phyloP scores from a whole-genome alignment of 1,284 basidiomycete species.

The Ganoderma lucidum region DNA sequence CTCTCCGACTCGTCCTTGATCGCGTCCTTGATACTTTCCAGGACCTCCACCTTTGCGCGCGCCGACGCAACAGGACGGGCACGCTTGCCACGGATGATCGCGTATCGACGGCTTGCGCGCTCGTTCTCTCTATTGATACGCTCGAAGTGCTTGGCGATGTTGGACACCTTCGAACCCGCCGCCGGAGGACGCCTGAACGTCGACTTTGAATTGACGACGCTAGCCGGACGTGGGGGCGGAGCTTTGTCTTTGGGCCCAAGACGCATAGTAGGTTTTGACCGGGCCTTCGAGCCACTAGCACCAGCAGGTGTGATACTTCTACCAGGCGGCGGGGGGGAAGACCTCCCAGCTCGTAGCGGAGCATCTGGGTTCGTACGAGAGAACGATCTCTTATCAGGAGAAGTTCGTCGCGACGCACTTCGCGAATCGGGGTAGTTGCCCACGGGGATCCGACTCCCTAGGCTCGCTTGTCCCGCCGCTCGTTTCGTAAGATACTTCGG shows the following conservation, averaged over 20 bases:
- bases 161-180: slow-evolving; percentile 72
- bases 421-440: slow-evolving; percentile 60
- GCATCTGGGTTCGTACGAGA: slow-evolving; percentile 44
- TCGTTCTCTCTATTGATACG: slow-evolving; percentile 74
- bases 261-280: slow-evolving; percentile 51
- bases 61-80: slow-evolving; percentile 94
- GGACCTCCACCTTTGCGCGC: slow-evolving; percentile 89
- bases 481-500: slow-evolving; percentile 70
- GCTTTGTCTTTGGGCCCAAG: slow-evolving; percentile 55
- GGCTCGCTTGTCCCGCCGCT: slow-evolving; percentile 42
- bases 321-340: slow-evolving; percentile 22
- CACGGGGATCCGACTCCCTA: slow-evolving; percentile 57
- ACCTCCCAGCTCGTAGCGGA: slow-evolving; percentile 32
- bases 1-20: slow-evolving; percentile 88
- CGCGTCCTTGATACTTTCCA: slow-evolving; percentile 92
- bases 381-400: slow-evolving; percentile 71
- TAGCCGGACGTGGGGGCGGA: slow-evolving; percentile 51
- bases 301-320: slow-evolving; percentile 27
- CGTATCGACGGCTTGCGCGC: slow-evolving; percentile 72
- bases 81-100: slow-evolving; percentile 85
- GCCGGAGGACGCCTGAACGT: slow-evolving; percentile 60
- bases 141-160: slow-evolving; percentile 82
- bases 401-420: slow-evolving; percentile 67
- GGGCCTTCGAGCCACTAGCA: slow-evolving; percentile 42
- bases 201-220: slow-evolving; percentile 51